A percentile compares a stretch with the other conserved stretches of the same genome.
These are phyloP conservation scores for Phylloporus arenicola DNA, from an alignment of 768 basidiomycete genomes.

Conservation along the genomic window DNA sequence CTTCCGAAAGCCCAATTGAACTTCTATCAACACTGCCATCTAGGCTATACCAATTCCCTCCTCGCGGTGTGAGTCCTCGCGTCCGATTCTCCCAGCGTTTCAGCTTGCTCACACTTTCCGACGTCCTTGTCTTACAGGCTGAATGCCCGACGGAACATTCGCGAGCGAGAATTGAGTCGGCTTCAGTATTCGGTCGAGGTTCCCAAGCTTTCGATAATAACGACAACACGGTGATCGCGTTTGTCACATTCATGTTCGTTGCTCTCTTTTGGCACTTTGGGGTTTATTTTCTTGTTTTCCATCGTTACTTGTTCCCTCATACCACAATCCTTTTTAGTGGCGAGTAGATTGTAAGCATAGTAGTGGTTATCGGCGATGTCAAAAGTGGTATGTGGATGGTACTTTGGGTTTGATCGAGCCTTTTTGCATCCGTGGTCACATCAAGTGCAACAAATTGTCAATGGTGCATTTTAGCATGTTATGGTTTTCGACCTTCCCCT, in stretches of 20 bases:
- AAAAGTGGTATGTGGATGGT: not conserved
- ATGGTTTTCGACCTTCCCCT: not conserved
- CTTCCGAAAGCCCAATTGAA: not conserved
- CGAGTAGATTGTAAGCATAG: not conserved
- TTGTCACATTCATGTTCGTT: not conserved
- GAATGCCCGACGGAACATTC: slow-evolving; percentile 6
- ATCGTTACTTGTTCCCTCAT: not conserved
- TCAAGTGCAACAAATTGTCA: not conserved
- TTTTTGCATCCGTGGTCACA: too few species aligned
- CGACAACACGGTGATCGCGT: not conserved
- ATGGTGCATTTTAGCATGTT: not conserved
- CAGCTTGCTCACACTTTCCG: not conserved
- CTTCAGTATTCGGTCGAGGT: slow-evolving; percentile 1
- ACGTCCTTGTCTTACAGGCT: not conserved
- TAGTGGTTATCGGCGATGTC: not conserved
- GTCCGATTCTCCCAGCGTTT: not conserved
- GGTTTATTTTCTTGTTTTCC: not conserved
- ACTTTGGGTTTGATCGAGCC: too few species aligned
- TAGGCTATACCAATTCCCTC: slow-evolving; percentile 13
- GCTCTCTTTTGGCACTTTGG: not conserved
- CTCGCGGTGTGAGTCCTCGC: slow-evolving; percentile 5
- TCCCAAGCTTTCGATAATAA: slow-evolving; percentile 3
- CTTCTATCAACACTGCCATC: too few species aligned
- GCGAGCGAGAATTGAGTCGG: slow-evolving; percentile 8
- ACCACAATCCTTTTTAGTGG: not conserved